Evolutionary conservation across 805 yeast species (phyloP).

Genomic region (Saccharomycopsis schoenii): DNA sequence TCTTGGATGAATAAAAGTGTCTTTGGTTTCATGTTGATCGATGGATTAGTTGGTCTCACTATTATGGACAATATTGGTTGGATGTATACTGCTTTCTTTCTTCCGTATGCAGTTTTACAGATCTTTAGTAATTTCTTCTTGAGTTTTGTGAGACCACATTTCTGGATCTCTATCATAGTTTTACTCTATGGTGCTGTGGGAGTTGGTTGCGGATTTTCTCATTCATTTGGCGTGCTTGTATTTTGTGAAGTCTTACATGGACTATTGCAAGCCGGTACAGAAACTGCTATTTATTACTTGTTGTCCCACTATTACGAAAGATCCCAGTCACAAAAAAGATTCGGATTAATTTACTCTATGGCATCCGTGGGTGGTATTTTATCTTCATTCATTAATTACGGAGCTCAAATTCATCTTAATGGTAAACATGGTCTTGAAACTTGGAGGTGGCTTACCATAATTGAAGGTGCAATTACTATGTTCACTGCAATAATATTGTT

Average conservation of each 20-base stretch:
- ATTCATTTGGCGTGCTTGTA: constrained; percentile 45
- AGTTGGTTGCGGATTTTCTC: constrained; percentile 54
- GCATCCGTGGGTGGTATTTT: constrained; percentile 72
- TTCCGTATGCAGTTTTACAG: constrained; percentile 52
- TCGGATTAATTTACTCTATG: constrained; percentile 52
- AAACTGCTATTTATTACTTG: constrained; percentile 66
- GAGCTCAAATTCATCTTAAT: constrained; percentile 34
- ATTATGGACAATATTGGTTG: constrained; percentile 30
- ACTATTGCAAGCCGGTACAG: constrained; percentile 58
- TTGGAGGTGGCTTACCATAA: constrained; percentile 25
- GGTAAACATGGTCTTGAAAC: constrained; percentile 34
- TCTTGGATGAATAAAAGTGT: constrained; percentile 68
- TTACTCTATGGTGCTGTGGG: constrained; percentile 56
- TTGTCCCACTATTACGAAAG: constrained; percentile 56
- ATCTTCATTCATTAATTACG: constrained; percentile 53
- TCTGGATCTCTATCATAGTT: constrained; percentile 51
- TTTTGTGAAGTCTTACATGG: constrained; percentile 60
- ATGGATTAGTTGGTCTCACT: constrained; percentile 37
- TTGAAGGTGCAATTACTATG: constrained; percentile 34
- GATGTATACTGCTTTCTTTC: constrained; percentile 52
- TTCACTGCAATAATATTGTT: constrained; percentile 25
- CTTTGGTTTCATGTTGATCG: constrained; percentile 60
- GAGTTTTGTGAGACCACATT: constrained; percentile 50
- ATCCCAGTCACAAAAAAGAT: constrained; percentile 59
- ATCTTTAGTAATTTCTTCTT: constrained; percentile 52